Evolutionary conservation across 2,329 filamentous ascomycete genomes (phyloP).

Genomic region (Onygena corvina): DNA sequence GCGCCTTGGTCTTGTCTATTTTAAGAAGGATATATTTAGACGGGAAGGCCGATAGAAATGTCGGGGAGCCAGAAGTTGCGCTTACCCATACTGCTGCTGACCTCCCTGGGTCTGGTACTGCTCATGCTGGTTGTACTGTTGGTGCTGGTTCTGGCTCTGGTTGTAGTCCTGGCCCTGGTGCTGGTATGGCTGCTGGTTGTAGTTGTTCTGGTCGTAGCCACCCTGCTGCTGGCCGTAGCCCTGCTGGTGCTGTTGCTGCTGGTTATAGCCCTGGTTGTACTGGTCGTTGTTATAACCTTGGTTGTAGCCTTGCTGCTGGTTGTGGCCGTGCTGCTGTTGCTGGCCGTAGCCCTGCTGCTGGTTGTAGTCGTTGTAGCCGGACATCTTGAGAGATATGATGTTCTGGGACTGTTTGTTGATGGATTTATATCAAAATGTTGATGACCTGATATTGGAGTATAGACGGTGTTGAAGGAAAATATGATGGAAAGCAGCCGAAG

Average conservation of each 20-base stretch:
- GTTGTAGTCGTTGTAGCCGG: slow-evolving; percentile 20
- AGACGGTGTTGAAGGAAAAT: slow-evolving; percentile 3
- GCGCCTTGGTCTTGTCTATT: slow-evolving; percentile 18
- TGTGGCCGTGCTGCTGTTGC: slow-evolving; percentile 14
- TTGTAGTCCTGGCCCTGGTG: slow-evolving; percentile 14
- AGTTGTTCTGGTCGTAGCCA: slow-evolving; percentile 18
- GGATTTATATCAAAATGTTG: neutral
- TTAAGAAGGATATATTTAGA: neutral
- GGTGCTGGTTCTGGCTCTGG: slow-evolving; percentile 14
- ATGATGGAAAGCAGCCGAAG: slow-evolving; percentile 4
- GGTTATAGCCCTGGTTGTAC: slow-evolving; percentile 6
- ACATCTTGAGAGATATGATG: slow-evolving; percentile 11
- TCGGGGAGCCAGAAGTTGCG: neutral
- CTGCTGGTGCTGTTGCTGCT: slow-evolving; percentile 8
- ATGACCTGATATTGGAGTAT: neutral
- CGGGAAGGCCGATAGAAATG: neutral
- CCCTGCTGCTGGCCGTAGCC: slow-evolving; percentile 19
- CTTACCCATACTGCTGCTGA: slow-evolving; percentile 12
- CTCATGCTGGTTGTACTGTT: neutral
- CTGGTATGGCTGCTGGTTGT: slow-evolving; percentile 15
- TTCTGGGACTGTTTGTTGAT: neutral
- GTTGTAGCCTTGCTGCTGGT: slow-evolving; percentile 14
- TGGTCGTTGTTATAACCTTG: slow-evolving; percentile 15
- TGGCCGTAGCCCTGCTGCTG: slow-evolving; percentile 21
- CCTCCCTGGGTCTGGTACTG: slow-evolving; percentile 6